These are phyloP conservation scores for Rhodosporidiobolus sp. DNA, from an alignment of 768 basidiomycete species.

Conservation along the genomic window DNA sequence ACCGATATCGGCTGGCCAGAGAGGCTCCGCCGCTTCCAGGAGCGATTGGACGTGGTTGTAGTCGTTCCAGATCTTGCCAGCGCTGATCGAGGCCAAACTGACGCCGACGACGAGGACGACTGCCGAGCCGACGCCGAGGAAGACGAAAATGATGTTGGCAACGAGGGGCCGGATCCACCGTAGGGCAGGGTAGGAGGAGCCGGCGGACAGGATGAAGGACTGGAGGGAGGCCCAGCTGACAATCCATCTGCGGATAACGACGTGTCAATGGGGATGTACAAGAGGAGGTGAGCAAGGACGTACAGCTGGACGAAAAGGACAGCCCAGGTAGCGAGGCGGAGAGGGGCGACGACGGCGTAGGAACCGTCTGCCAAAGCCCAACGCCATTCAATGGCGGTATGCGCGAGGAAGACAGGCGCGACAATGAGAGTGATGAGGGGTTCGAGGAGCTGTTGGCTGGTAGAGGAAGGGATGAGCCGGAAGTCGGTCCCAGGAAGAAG, in stretches of 20 bases:
- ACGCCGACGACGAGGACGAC: not conserved
- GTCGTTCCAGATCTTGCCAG: not conserved
- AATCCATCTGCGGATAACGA: not conserved
- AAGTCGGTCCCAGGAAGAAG: no score
- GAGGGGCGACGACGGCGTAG: not conserved
- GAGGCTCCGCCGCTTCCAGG: no score
- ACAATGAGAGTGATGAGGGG: not conserved
- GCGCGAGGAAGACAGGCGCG: not conserved
- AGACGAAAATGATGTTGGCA: not conserved
- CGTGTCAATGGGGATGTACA: not conserved
- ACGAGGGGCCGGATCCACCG: not conserved
- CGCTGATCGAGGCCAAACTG: no score
- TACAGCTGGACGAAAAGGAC: conserved; percentile 5
- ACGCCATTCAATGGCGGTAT: not conserved
- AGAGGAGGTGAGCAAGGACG: not conserved
- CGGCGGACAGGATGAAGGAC: conserved; percentile 3
- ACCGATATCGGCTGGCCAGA: no score
- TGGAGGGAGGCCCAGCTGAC: conserved; percentile 17
- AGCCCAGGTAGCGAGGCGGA: not conserved
- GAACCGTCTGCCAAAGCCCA: not conserved
- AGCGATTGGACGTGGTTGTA: no score
- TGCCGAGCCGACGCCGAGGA: not conserved
- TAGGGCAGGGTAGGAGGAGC: not conserved
- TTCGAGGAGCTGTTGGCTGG: conserved; percentile 6
- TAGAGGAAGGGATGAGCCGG: not conserved